Base-by-base conservation (phyloP, 1,284 basidiomycete species). In the Cutaneotrichosporon spelunceum region DNA sequence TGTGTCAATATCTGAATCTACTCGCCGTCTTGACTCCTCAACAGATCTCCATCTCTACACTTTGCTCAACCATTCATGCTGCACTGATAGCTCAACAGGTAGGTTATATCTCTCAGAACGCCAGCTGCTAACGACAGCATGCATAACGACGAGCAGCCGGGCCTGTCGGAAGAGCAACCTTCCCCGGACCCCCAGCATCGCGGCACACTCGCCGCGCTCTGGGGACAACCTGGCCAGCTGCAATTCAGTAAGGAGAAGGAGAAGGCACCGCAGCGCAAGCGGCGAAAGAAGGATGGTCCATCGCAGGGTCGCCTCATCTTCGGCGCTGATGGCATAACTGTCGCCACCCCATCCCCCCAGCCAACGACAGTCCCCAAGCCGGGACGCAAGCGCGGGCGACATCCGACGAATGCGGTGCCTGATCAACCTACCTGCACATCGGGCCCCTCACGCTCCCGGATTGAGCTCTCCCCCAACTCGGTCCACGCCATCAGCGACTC, bases 271-370 rank as follows among this genome's bases (percentile, higher is more conserved):
- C 54, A 33, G 19, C 61, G 65, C 39, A 66, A 66, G 59, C 42
- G 65, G 21, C 42, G 55, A 30, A 62, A 59, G 52, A 66, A 66
- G 50, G 64, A 62, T 10, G 52, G 29, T 4, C 33, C 56, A 4
- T 27, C 36, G 19, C 61, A 66, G 33, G 65, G 45, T 0, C 53
- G 57, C 7, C 65, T 66, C 14, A 57, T 61, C 5, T 61, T 64
- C 27, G 34, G 55, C 23, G 60, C 53, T 7, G 27, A 56, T n/a
- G 62, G 60, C 0, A 36, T 64, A 21, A 60, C 44, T 9, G 56
- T 58, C 16, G 57, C 42, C 2, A 56, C 64, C 6, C 61, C 64
- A 2, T 59, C 64, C 0, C 55, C 57, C 0, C 53, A 50, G 47
- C 45, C 33, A 57, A 47, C 19, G 23, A 26, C 10, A 6, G 42